Evolutionary conservation across 257 asterid genomes (phyloP), one percentile per base, ranked within the genome.

Genomic region (Solanum peruvianum): DNA sequence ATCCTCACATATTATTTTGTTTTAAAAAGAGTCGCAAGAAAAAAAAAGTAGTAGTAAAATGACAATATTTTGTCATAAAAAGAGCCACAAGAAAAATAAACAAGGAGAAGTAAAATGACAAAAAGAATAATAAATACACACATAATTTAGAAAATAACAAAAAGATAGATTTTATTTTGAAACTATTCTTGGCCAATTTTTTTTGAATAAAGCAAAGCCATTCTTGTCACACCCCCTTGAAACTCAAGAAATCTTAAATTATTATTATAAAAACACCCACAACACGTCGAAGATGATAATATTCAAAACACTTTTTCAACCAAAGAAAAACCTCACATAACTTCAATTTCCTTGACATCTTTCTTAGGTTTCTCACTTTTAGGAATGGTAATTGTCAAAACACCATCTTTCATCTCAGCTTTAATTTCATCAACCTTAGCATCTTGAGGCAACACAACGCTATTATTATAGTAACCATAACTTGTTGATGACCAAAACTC

Each of bases 381-480:
- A 0, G 97, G 97, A 52, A 94, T 86, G 21, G 89, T 80, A 83
- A 94, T 76, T 47, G 83, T 86, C 62, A 94, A 86, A 86, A 92
- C 92, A 2, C 96, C 96, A 89, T 92, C 92, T 86, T 93, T 92
- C 91, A 93, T 86, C 89, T 92, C 94, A 21, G 94, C 97, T 77
- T 88, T 94, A 0, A 94, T 92, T 27, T 87, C 94, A 12, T 93
- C 93, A 2, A 87, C 87, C 44, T 94, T 94, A 3, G 93, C 95
- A 85, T 94, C 94, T 3, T 92, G 91, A 67, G 96, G 95, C 70
- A 94, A 86, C 86, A 88, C 0, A 62, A 94, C 60, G 71, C 91
- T 92, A 5, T 92, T 88, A 23, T 92, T 84, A 16, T 91, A 93
- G 71, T 89, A 92, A 0, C 95, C 95, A 58, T 92, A 93, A 71